Base-by-base conservation (phyloP, 768 basidiomycete species). In the Russula dissimulans region DNA sequence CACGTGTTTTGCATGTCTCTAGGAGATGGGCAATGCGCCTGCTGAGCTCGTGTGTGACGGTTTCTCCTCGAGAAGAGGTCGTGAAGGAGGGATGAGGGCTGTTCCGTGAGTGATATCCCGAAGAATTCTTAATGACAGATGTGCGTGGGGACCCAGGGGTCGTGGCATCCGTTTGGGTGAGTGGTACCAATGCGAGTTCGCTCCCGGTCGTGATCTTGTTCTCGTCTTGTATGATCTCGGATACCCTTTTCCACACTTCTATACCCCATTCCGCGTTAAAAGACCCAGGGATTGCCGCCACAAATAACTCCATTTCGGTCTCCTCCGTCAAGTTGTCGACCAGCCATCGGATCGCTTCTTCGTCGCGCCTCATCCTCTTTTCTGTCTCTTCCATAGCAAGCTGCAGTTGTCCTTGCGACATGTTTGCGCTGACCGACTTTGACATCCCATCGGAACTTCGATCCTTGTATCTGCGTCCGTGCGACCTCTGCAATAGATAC, bases 391-490 rank as follows among this genome's bases (percentile, higher is more conserved):
- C 52, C 52, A 54, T 59, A 5, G 58, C 58, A 14, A 59, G 51
- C 10, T 59, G 51, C 51, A 59, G 47, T 32, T 45, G 58, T 18
- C 58, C 44, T 15, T 59, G 34, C 1, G 26, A 15, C 58, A 59
- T 59, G 14, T 31, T 41, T n/a, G 43, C 6, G 44, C 54, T 60
- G 9, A 53, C 39, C 4, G 26, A 12, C 5, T 42, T 53, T 17
- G 15, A 29, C 31, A 5, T 17, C 9, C 39, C 39, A 42, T 53
- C 22, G 2, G 14, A 9, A 8, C 5, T 0, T 4, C 39, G 48
- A 10, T 49, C 32, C 32, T 49, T 42, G 52, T 17, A 41, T 42
- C 4, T 4, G 9, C 39, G 29, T 3, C 26, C 39, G 17, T 11
- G 2, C 2, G n/a, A 29, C 8, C 22, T 53, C 41, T 53, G 52